phyloP scores from a whole-genome alignment of 2,329 filamentous ascomycete genomes.

The Paraphoma chrysanthemicola region DNA sequence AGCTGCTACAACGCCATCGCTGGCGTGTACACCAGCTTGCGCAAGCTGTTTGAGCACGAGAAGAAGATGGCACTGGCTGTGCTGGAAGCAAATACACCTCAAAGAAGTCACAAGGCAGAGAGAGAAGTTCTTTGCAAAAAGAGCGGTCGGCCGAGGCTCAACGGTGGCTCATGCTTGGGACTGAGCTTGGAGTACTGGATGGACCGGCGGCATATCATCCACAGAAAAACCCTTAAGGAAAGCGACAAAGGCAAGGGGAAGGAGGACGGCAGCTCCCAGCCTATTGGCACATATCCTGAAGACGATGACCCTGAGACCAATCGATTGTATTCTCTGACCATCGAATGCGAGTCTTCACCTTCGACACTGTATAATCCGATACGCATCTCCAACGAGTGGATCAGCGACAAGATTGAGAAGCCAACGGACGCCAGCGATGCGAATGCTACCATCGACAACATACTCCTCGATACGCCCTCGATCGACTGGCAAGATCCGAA shows the following conservation, averaged over 20 bases:
- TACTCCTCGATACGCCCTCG: slow-evolving; percentile 53
- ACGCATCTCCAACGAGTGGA: slow-evolving; percentile 76
- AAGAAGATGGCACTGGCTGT: slow-evolving; percentile 53
- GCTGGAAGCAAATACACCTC: slow-evolving; percentile 46
- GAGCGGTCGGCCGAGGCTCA: slow-evolving; percentile 75
- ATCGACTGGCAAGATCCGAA: slow-evolving; percentile 78
- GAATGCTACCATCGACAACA: slow-evolving; percentile 44
- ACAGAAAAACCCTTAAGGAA: slow-evolving; percentile 23
- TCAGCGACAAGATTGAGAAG: slow-evolving; percentile 72
- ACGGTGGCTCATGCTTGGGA: slow-evolving; percentile 71
- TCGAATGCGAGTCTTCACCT: slow-evolving; percentile 66
- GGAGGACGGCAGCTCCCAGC: slow-evolving; percentile 43
- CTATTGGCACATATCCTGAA: slow-evolving; percentile 28
- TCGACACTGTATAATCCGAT: slow-evolving; percentile 64
- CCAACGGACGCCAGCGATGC: slow-evolving; percentile 46
- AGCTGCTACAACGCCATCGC: slow-evolving; percentile 80
- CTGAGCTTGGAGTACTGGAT: slow-evolving; percentile 81
- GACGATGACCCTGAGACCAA: slow-evolving; percentile 52
- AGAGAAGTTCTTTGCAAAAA: slow-evolving; percentile 71
- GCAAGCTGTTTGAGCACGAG: slow-evolving; percentile 75
- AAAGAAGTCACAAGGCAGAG: slow-evolving; percentile 57
- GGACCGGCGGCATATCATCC: slow-evolving; percentile 60
- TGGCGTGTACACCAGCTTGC: slow-evolving; percentile 74
- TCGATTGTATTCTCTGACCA: slow-evolving; percentile 69
- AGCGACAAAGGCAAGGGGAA: slow-evolving; percentile 46